Conservation (phyloP, 768 basidiomycete species). For the Boletus speciosus region DNA sequence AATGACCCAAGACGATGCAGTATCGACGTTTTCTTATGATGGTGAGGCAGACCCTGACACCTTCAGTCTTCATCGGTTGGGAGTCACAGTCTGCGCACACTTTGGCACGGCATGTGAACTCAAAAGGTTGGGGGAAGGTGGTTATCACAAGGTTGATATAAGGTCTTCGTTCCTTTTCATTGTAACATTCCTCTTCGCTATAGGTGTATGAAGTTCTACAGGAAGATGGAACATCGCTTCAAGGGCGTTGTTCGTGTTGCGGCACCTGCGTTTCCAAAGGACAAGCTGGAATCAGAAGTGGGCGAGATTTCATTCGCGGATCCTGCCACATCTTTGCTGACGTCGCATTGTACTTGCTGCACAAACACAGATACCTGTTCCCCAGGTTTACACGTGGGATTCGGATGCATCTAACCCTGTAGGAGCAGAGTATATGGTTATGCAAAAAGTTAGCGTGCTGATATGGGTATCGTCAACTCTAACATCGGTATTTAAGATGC, state of each 20-base stretch:
- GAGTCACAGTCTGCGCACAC: not conserved
- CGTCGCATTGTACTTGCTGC: not conserved
- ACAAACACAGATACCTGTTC: not conserved
- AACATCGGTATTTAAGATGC: not conserved
- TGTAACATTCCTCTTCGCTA: not conserved
- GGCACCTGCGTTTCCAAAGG: not conserved
- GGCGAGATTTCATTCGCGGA: not conserved
- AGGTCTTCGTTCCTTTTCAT: not conserved
- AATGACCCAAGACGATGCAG: no score
- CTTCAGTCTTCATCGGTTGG: not conserved
- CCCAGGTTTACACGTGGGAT: not conserved
- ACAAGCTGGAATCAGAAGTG: constrained; percentile 1
- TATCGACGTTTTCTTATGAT: no score
- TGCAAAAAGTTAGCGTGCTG: not conserved
- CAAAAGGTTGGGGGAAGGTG: not conserved
- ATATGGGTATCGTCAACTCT: not conserved
- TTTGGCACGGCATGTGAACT: not conserved
- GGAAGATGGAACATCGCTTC: not conserved
- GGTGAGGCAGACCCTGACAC: no score
- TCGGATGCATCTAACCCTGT: not conserved
- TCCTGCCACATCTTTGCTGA: not conserved
- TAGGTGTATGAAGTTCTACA: not conserved
- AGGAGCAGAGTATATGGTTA: not conserved
- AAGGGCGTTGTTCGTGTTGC: not conserved
- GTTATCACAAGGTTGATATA: not conserved